Evolutionary conservation across 1,284 basidiomycete species (phyloP).

Genomic region (Cerrena zonata): DNA sequence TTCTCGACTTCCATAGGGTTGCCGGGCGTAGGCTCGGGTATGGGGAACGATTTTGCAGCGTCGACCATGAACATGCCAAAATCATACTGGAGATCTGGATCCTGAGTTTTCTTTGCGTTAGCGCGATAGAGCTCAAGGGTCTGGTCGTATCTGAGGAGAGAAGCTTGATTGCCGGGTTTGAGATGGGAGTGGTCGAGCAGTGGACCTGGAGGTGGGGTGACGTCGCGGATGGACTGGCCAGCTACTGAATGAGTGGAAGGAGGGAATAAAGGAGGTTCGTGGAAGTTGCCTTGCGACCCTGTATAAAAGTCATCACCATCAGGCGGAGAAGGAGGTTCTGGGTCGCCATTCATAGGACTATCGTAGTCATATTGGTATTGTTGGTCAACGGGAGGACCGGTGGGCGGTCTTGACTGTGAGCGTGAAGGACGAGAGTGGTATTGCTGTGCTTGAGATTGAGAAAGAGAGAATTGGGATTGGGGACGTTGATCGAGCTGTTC

Average conservation of each 20-base stretch:
- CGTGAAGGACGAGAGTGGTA: conserved; percentile 18
- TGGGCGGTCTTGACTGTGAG: conserved; percentile 19
- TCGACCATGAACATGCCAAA: conserved; percentile 99
- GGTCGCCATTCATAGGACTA: conserved; percentile 27
- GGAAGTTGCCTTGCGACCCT: conserved; percentile 24
- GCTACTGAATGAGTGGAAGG: conserved; percentile 24
- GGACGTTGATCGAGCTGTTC: conserved; percentile 10
- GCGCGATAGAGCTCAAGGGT: conserved; percentile 94
- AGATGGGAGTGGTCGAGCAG: conserved; percentile 92
- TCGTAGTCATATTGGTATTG: conserved; percentile 29
- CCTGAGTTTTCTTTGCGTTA: conserved; percentile 98
- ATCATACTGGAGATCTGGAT: conserved; percentile 95
- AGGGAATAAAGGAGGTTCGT: conserved; percentile 25
- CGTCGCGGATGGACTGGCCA: conserved; percentile 38
- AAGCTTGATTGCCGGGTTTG: conserved; percentile 85
- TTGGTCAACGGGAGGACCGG: conserved; percentile 7
- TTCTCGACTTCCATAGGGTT: conserved; percentile 78
- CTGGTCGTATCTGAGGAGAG: conserved; percentile 88
- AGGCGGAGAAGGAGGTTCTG: conserved; percentile 22
- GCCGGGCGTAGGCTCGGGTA: conserved; percentile 58
- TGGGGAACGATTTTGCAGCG: conserved; percentile 81
- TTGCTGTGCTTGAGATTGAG: conserved; percentile 11
- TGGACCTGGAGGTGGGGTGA: conserved; percentile 55
- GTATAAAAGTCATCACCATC: conserved; percentile 37
- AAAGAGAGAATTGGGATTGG: conserved; percentile 17